Evolutionary conservation across 2,329 filamentous ascomycete genomes (phyloP), one percentile per base, ranked within the genome.

Genomic region (Fusarium siculi): DNA sequence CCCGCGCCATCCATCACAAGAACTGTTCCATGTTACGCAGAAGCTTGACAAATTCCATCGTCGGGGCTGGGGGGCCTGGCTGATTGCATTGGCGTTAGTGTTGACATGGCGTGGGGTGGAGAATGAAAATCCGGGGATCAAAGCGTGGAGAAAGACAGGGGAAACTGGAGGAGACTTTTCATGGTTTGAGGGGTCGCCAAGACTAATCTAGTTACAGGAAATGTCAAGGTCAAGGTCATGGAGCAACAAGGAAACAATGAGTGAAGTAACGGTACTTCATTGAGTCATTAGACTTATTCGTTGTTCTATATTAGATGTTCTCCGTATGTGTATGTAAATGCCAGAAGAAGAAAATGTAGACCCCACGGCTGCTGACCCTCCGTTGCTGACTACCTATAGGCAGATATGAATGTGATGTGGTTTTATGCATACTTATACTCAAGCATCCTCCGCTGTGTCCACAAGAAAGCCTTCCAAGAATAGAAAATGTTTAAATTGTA

Each of bases 71-170:
- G 56, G 19, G 28, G 28, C 28, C 32, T 28, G 21, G 54, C 30
- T 50, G 47, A 54, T 63, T 63, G 18, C 32, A 57, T 37, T 32
- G 19, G 39, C 40, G 46, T 62, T 32, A 36, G 53, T 42, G 63
- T 62, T 32, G 46, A 39, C 32, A 63, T 63, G 53, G 63, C 53
- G 57, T 54, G 56, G 66, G 53, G 68, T 65, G 55, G 70, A 52
- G 55, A 61, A 55, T 58, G 61, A 73, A 74, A 74, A 74, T 73
- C 72, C 40, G 68, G 72, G 68, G 72, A 55, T 47, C 55, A 61
- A 63, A 63, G 39, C 65, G 53, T 69, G 68, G 53, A 72, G 63
- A 54, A 68, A 40, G 28, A 55, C 43, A 66, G 53, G 25, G 56
- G 36, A 46, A 55, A n/a, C 60, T 25, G 72, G 66, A 68, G 52